These are phyloP conservation scores for Rhododendron mucronatum DNA, from an alignment of 148 eudicot genomes.

Conservation along the genomic window DNA sequence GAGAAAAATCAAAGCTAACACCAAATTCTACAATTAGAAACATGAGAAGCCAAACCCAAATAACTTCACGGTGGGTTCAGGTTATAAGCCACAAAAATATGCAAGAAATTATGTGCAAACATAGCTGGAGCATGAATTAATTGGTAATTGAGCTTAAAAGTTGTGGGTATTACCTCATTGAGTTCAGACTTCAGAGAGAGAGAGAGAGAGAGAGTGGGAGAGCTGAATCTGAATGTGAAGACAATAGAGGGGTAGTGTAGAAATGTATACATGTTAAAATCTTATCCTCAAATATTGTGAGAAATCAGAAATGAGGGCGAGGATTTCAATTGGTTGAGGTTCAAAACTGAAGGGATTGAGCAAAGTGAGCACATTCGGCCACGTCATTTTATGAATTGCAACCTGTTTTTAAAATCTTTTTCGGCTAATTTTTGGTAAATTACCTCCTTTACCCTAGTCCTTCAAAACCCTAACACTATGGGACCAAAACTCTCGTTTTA, in stretches of 20 bases:
- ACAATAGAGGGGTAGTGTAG: slow-evolving; percentile 21
- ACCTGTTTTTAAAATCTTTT: neutral
- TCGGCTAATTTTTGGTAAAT: too few species aligned
- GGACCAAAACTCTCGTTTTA: too few species aligned
- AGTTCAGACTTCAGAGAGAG: slow-evolving; percentile 10
- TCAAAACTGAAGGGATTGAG: neutral
- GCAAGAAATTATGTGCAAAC: neutral
- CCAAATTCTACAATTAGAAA: slow-evolving; percentile 7
- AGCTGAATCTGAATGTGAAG: slow-evolving; percentile 18
- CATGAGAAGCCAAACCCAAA: slow-evolving; percentile 6
- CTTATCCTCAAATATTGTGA: slow-evolving; percentile 71
- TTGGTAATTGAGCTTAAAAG: neutral
- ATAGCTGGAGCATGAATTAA: neutral
- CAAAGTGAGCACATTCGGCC: slow-evolving; percentile 11
- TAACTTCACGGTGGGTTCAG: neutral
- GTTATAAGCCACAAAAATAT: neutral
- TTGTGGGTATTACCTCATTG: slow-evolving; percentile 31
- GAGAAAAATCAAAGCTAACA: neutral
- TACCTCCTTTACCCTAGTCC: too few species aligned
- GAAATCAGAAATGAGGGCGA: slow-evolving; percentile 10
- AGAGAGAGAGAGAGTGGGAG: slow-evolving; percentile 14
- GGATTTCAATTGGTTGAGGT: neutral
- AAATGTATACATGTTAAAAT: slow-evolving; percentile 35
- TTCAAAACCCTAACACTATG: too few species aligned
- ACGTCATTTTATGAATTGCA: neutral